Base-by-base conservation (phyloP, 257 asterid genomes). In the Salvia splendens region DNA sequence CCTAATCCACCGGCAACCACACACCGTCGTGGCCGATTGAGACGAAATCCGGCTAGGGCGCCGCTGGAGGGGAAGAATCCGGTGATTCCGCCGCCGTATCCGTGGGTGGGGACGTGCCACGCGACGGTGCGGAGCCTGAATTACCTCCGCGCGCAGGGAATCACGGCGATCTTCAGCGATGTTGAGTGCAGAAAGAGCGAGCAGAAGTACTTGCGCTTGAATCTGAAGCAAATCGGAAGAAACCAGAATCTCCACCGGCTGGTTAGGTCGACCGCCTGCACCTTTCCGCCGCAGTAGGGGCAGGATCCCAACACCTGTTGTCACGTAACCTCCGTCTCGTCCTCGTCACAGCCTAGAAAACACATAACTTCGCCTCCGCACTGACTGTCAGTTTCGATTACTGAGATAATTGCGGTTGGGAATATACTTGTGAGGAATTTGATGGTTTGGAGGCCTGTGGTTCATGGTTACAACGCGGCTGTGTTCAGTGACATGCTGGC, bases 201-300 rank as follows among this genome's bases (percentile, higher is more conserved):
- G 69, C 95, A 87, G 12, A 73, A 45, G 48, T 71, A 85, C 77
- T 81, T 87, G 64, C 89, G 84, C 70, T 85, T 85, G 73, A 83
- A 79, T 61, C 77, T 68, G 72, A 82, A 82, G 75, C 88, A 87
- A 36, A 87, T 48, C 0, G 85, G 89, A 5, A 85, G 68, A 62
- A 77, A 72, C 75, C 86, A 87, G 30, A 76, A 79, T 12, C 79
- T 62, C 66, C 72, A 80, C 1, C 43, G 78, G 17, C 83, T 74
- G 56, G 73, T 63, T 17, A 83, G 78, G 66, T 82, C 88, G 2
- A 84, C 79, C 1, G 92, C 86, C 5, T 80, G 75, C 38, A 87
- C 95, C 61, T 83, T 82, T 0, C 95, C 93, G 54, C 83, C 85
- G 76, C 88, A 85, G 66, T 51, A 78, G 5, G 88, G 88, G 78